Percentiles rank a stretch among this genome's conserved stretches.
phyloP scores from a whole-genome alignment of 2,329 filamentous ascomycete genomes.

The Aspergillus intermedius region DNA sequence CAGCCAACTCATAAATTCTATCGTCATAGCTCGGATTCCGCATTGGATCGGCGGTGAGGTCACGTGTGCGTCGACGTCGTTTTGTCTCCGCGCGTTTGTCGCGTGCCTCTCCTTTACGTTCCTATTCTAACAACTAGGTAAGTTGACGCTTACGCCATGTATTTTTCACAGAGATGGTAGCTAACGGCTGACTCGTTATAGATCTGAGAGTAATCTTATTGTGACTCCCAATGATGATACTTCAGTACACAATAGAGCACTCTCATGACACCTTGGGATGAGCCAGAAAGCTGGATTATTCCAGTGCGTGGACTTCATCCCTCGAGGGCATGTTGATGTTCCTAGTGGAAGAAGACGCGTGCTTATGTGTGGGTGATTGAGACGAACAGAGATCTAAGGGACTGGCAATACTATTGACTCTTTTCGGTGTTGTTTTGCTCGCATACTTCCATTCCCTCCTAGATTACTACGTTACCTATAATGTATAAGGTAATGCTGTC shows the following conservation, averaged over 20 bases:
- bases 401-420: constrained; percentile 10
- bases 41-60: too few relatives aligned
- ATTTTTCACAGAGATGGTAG: not conserved
- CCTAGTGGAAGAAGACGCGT: constrained; percentile 34
- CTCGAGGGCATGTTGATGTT: constrained; percentile 11
- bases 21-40: too few relatives aligned
- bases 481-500: too few relatives aligned
- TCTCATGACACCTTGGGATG: constrained; percentile 29
- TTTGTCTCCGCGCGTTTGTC: too few relatives aligned
- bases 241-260: constrained; percentile 27
- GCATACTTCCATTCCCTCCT: too few relatives aligned
- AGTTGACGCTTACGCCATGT: not conserved
- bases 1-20: too few relatives aligned
- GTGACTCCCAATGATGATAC: constrained; percentile 37
- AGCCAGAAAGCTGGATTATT: constrained; percentile 4
- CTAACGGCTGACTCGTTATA: not conserved
- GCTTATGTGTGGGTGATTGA: constrained; percentile 34
- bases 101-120: too few relatives aligned
- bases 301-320: constrained; percentile 31
- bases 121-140: too few relatives aligned
- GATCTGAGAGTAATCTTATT: constrained; percentile 9
- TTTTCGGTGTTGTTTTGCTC: not conserved
- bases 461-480: too few relatives aligned
- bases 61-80: too few relatives aligned
- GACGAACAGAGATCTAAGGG: constrained; percentile 46